Base-by-base conservation (phyloP, 768 basidiomycete genomes). In the button mushroom (Agaricus bisporus) region DNA sequence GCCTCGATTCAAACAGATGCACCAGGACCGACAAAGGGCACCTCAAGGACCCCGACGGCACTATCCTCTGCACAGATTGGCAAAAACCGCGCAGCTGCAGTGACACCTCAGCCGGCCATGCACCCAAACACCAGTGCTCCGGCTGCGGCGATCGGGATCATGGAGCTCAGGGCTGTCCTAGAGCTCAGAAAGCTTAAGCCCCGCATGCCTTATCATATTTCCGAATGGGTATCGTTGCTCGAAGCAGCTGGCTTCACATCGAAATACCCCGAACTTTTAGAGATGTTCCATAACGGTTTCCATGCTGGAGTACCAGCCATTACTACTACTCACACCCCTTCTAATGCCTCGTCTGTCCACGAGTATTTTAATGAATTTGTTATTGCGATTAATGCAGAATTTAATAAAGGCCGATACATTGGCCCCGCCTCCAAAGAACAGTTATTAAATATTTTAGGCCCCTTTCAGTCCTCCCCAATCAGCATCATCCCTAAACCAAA, bases 131-230 rank as follows among this genome's bases (percentile, higher is more conserved):
- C 61, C 47, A 67, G 12, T 78, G 75, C 64, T 75, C 73, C 0
- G 74, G 77, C 1, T 77, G 77, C 45, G 69, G 71, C 35, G 47
- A 55, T 0, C 5, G 58, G 41, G 36, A 38, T 29, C 73, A 79
- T 47, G 68, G 76, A 29, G 75, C 77, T 61, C 62, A 70, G 37
- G 43, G 26, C 0, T 79, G 77, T 59, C 63, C 68, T 71, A 63
- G 52, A 48, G 66, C 63, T 14, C 63, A 68, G 68, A 64, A 58
- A 18, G 48, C 51, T 2, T 59, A 56, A 63, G 0, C 61, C 68
- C 0, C 42, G 56, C 41, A 71, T 72, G 0, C 74, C 71, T 0
- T 72, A 74, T 51, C 48, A 60, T 0, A 50, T n/a, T 64, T 0
- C 56, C 62, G 61, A 48, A 0, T 78, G 76, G 76, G 48, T 66